phyloP scores from a whole-genome alignment of 768 basidiomycete genomes.

The Sarcodon sp. region DNA sequence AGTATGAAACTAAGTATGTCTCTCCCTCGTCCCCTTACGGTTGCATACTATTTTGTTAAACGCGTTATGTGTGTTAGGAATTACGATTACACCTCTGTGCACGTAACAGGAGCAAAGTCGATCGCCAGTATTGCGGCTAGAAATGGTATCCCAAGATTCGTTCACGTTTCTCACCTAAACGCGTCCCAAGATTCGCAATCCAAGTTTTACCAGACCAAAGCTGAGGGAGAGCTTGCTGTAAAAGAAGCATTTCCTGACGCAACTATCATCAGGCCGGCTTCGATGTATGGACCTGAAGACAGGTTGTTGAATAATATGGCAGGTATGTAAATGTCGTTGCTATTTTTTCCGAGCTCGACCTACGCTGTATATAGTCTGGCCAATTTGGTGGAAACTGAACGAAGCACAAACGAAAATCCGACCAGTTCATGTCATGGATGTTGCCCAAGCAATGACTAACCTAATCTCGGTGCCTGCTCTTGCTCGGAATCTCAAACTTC shows the following conservation, averaged over 20 bases:
- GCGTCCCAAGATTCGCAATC: constrained; percentile 71
- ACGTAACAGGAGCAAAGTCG: constrained; percentile 68
- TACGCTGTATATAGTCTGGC: constrained; percentile 46
- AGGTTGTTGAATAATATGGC: constrained; percentile 88
- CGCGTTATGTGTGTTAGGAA: constrained; percentile 40
- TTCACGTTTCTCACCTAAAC: constrained; percentile 94
- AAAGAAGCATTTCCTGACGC: constrained; percentile 72
- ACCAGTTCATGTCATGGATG: constrained; percentile 90
- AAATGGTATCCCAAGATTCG: constrained; percentile 68
- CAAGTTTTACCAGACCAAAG: constrained; percentile 80
- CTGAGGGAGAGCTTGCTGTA: constrained; percentile 81
- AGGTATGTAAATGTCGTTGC: constrained; percentile 34
- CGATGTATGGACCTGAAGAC: constrained; percentile 93
- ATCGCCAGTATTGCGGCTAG: constrained; percentile 78
- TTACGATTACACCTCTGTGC: constrained; percentile 71
- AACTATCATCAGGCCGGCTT: constrained; percentile 76
- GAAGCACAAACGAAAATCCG: constrained; percentile 75
- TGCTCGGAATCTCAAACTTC: constrained; percentile 63
- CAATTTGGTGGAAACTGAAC: constrained; percentile 93
- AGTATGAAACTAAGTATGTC: constrained; percentile 88
- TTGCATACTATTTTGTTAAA: background rate
- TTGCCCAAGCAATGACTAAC: constrained; percentile 85
- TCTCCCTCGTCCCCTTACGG: constrained; percentile 5
- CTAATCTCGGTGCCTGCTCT: constrained; percentile 49
- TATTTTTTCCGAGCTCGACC: background rate